phyloP scores from a whole-genome alignment of 331 rosid species.

The Arachis monticola region DNA sequence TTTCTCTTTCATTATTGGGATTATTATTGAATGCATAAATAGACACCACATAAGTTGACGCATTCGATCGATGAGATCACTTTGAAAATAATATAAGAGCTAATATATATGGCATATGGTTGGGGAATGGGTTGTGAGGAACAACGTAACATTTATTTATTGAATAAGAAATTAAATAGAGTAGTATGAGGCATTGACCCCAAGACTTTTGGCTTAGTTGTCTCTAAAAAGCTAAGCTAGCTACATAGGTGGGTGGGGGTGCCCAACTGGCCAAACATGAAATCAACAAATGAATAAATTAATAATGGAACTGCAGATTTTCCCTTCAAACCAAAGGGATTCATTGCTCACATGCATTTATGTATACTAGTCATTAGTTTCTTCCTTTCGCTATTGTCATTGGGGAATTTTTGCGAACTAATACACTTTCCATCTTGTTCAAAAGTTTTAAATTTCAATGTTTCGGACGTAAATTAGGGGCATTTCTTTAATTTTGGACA shows the following conservation, averaged over 20 bases:
- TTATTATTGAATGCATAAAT: constrained; percentile 36
- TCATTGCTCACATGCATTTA: background rate
- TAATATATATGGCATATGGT: constrained; percentile 31
- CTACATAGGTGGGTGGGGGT: constrained; percentile 10
- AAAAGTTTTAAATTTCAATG: background rate
- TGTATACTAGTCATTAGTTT: too few relatives aligned
- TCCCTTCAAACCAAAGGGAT: background rate
- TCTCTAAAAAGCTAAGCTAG: constrained; percentile 28
- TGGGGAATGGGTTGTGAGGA: constrained; percentile 7
- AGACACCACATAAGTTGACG: constrained; percentile 24
- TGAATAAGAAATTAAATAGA: background rate
- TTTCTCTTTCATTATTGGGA: constrained; percentile 43
- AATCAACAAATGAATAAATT: constrained; percentile 2
- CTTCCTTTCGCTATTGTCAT: background rate
- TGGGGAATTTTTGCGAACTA: background rate
- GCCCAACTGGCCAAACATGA: constrained; percentile 33
- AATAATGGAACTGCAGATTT: background rate
- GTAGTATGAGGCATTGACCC: constrained; percentile 44
- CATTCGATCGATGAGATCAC: constrained; percentile 44
- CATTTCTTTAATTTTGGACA: background rate
- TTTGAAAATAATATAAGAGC: constrained; percentile 39
- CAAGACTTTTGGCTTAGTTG: constrained; percentile 32
- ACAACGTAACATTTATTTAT: constrained; percentile 1
- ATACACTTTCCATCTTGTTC: background rate
- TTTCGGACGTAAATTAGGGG: background rate